Conservation (phyloP, 2,329 filamentous ascomycete genomes). For the Geosmithia flava region DNA sequence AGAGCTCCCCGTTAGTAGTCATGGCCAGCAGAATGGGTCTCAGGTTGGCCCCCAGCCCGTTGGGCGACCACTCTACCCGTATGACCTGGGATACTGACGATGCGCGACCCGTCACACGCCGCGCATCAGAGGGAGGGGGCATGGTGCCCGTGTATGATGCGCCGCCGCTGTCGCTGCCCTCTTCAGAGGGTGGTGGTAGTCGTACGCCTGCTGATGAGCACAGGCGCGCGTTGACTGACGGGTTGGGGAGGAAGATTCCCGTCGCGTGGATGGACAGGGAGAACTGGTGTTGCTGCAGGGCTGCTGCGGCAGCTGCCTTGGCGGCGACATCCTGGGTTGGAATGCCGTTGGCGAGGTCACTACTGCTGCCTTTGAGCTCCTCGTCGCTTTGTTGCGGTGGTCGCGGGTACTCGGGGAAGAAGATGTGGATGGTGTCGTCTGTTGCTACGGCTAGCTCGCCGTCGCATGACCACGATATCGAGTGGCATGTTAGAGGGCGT, state of each 20-base stretch:
- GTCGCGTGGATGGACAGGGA: slow-evolving; percentile 18
- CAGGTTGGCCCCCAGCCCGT: slow-evolving; percentile 40
- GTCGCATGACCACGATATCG: slow-evolving; percentile 41
- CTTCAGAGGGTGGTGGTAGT: neutral
- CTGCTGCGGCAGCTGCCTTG: slow-evolving; percentile 7
- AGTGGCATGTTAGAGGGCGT: slow-evolving; percentile 28
- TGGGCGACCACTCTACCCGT: slow-evolving; percentile 43
- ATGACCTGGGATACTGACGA: slow-evolving; percentile 41
- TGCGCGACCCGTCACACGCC: slow-evolving; percentile 30
- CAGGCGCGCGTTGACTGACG: slow-evolving; percentile 31
- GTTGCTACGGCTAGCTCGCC: slow-evolving; percentile 43
- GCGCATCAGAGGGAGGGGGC: neutral
- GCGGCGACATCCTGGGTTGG: no score
- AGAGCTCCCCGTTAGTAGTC: slow-evolving; percentile 34
- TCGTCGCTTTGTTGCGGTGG: neutral
- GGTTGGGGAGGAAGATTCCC: slow-evolving; percentile 22
- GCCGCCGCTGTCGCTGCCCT: neutral
- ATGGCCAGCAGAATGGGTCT: slow-evolving; percentile 38
- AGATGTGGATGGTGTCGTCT: slow-evolving; percentile 42
- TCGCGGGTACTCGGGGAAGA: slow-evolving; percentile 30
- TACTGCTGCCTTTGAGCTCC: neutral
- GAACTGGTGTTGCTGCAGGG: slow-evolving; percentile 18
- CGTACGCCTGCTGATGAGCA: slow-evolving; percentile 22
- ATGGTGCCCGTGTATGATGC: neutral
- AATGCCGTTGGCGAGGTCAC: no score